A percentile compares a stretch with the other conserved stretches of the same genome.
Evolutionary conservation across 345 rosid genomes (phyloP).

Genomic region (Dipteronia sinensis): DNA sequence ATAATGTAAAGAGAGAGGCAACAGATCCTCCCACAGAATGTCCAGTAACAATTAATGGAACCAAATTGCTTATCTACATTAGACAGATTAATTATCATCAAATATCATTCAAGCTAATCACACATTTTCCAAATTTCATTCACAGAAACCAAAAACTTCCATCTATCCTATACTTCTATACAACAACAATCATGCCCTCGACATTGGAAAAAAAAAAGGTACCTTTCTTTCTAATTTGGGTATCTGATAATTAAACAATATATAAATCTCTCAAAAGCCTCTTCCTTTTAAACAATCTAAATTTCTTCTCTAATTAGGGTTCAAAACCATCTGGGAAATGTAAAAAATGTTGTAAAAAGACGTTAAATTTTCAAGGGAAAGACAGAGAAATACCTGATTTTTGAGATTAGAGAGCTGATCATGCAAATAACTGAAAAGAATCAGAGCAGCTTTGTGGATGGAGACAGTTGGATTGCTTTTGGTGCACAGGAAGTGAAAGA

Average conservation of each 20-base stretch:
- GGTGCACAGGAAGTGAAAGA: slow-evolving; percentile 53
- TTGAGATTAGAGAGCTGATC: slow-evolving; percentile 36
- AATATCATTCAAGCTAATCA: background rate
- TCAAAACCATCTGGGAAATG: background rate
- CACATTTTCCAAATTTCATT: background rate
- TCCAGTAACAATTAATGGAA: slow-evolving; percentile 56
- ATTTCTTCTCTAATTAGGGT: background rate
- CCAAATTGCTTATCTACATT: background rate
- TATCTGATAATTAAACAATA: background rate
- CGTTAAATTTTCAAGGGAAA: background rate
- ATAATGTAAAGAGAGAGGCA: slow-evolving; percentile 69
- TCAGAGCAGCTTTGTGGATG: slow-evolving; percentile 37
- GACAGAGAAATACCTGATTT: slow-evolving; percentile 35
- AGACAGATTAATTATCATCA: background rate
- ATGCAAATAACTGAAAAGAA: slow-evolving; percentile 38
- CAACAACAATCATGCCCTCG: background rate
- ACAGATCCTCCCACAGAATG: slow-evolving; percentile 61
- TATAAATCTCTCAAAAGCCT: background rate
- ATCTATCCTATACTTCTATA: background rate
- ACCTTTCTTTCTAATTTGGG: background rate
- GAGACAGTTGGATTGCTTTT: slow-evolving; percentile 34
- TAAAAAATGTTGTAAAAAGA: background rate
- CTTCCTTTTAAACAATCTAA: background rate
- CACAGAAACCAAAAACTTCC: background rate
- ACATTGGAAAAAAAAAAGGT: background rate